Evolutionary conservation across 164 flowering plant genomes (phyloP).

Genomic region (Magnolia sinica): DNA sequence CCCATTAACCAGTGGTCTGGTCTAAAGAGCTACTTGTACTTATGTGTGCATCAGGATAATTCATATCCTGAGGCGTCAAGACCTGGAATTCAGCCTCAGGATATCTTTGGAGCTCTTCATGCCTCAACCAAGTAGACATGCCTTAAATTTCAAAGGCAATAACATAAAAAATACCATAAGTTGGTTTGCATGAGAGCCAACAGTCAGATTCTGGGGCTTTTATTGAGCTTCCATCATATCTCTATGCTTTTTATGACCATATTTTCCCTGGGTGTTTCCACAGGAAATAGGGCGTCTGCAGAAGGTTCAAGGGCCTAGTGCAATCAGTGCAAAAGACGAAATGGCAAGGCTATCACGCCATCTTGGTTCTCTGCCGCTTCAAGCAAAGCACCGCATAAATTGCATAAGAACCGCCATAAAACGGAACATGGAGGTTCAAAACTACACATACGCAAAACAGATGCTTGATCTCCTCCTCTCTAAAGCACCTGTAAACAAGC

Average conservation of each 20-base stretch:
- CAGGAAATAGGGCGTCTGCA: constrained; percentile 95
- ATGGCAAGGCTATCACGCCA: constrained; percentile 97
- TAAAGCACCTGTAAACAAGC: constrained; percentile 92
- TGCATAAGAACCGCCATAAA: constrained; percentile 96
- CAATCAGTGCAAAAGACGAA: constrained; percentile 97
- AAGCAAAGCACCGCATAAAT: constrained; percentile 85
- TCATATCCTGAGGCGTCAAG: not conserved
- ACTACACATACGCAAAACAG: constrained; percentile 86
- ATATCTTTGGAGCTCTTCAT: not conserved
- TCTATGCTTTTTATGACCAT: not conserved
- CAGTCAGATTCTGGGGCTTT: not conserved
- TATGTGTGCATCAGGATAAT: not conserved
- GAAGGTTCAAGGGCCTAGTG: constrained; percentile 89
- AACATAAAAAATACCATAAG: not conserved
- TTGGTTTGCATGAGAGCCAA: not conserved
- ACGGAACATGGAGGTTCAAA: constrained; percentile 97
- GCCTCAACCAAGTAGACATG: not conserved
- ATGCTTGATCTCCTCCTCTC: constrained; percentile 94
- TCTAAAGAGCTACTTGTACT: not conserved
- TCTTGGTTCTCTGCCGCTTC: constrained; percentile 90
- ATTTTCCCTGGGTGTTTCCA: not conserved
- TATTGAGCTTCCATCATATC: not conserved
- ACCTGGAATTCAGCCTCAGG: not conserved
- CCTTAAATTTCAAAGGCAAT: not conserved
- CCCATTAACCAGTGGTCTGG: not conserved